Base-by-base conservation (phyloP, 352 stramenopile genomes). In the Saprolegnia parasitica region DNA sequence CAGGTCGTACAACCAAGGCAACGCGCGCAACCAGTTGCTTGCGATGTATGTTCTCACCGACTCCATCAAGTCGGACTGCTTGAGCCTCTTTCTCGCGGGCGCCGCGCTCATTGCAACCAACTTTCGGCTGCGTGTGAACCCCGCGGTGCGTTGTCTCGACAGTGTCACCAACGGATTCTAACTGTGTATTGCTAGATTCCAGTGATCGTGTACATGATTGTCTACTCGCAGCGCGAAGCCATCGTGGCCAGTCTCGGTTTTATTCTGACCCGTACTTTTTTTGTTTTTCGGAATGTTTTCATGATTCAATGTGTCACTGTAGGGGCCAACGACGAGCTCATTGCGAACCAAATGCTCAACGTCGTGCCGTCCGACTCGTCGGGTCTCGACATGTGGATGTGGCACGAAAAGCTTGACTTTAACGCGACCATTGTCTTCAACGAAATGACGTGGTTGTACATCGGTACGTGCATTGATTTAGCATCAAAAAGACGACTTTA, bases 311-410 rank as follows among this genome's bases (percentile, higher is more conserved):
- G 24, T 21, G 13, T 24, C 40, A 1, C 45, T 52, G 56, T 56
- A 67, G 58, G 16, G 10, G 40, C 58, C 8, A 56, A 67, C 45
- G 20, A 23, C 5, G 58, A 67, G 15, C 58, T 67, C 39, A 50
- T 55, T 3, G 58, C 58, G 8, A 67, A 67, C 58, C 39, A 67
- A 55, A 42, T 42, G 23, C 58, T 67, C 58, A 67, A 67, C 23
- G 58, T 67, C 16, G 58, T 67, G 13, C 40, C 37, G 21, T 67
- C 58, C n/a, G 29, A 67, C 21, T 55, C 58, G 13, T 11, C 58
- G 39, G 58, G 58, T 21, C 32, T 67, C 18, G 58, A 67, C 32
- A 67, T 67, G 58, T 67, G 58, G 58, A 67, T 67, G 58, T 67
- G 58, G 58, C 58, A 67, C 23, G 58, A 67, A 56, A 67, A 55